phyloP scores from a whole-genome alignment of 2,329 filamentous ascomycete genomes.

The Chrysoporthe puriensis region DNA sequence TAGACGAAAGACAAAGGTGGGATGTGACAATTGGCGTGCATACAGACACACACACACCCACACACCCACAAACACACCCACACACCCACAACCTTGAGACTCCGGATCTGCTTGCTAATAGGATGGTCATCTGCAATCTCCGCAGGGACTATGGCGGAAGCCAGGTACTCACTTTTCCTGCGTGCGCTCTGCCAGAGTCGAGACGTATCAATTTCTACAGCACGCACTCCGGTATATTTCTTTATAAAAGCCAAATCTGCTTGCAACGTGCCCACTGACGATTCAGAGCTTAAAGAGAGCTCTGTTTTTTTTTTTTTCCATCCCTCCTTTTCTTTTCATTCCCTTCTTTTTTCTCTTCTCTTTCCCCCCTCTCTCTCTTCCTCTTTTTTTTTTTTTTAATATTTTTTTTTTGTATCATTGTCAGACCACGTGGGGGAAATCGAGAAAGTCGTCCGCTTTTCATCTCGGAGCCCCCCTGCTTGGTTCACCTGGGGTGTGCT shows the following conservation, averaged over 20 bases:
- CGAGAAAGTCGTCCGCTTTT: not conserved
- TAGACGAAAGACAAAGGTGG: not conserved
- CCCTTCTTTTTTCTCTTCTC: not conserved
- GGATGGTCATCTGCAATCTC: conserved; percentile 3
- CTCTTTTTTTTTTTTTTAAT: not conserved
- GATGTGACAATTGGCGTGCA: not conserved
- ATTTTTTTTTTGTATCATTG: too few relatives aligned
- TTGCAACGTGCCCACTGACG: not conserved
- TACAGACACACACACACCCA: not conserved
- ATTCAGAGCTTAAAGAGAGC: not conserved
- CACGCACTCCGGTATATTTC: too few relatives aligned
- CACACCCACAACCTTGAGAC: not conserved
- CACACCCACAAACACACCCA: not conserved
- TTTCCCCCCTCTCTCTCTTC: not conserved
- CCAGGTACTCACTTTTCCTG: not conserved
- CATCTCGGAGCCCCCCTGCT: not conserved
- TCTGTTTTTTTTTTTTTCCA: not conserved
- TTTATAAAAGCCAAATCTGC: not conserved
- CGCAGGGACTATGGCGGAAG: not conserved
- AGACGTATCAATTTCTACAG: not conserved
- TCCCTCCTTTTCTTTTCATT: not conserved
- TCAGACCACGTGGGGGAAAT: not conserved
- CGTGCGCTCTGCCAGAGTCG: not conserved
- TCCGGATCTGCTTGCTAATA: not conserved
- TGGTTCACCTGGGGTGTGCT: not conserved